Base-by-base conservation (phyloP, 148 eudicot genomes). In the Camellia japonica region DNA sequence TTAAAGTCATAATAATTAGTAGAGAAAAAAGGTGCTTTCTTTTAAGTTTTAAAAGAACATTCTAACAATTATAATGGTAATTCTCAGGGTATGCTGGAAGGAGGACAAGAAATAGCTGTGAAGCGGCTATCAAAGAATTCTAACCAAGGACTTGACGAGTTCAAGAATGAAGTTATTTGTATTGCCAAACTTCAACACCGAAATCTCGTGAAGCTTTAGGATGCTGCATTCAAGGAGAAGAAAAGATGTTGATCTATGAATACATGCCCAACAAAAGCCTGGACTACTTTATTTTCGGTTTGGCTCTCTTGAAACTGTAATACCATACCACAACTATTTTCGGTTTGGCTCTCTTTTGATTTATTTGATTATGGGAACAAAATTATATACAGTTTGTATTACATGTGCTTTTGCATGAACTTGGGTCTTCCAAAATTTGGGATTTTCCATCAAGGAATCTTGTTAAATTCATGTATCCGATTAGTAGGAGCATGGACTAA, bases 11-110 rank as follows among this genome's bases (percentile, higher is more conserved):
- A 30, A 30, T 30, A 30, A 30, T 30, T 30, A 30, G 30, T 0
- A 30, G 0, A 30, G 30, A 30, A 0, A 30, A 30, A 30, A 30
- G 30, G 30, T 30, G 30, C 30, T 30, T 30, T 30, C 30, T 30
- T 30, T 30, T 30, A 30, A 30, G 30, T 30, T 30, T 30, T 30
- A 30, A 30, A 30, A 30, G 30, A 30, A 30, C 30, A 30, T 30
- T 30, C 30, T 30, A 30, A 30, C 30, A 30, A 30, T 30, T 30
- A 30, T 30, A 30, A 30, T 30, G 30, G 30, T 81, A 55, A 12
- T 38, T 64, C 43, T 12, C 52, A 84, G 88, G 78, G 78, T 43
- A 12, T 58, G 74, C 51, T 84, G 2, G 75, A 77, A 44, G 81
- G 56, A 0, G 86, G 83, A 38, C 56, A 62, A 46, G 58, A 62